A percentile compares a stretch with the other conserved stretches of the same genome.
Conservation (phyloP, 345 rosid species). For the Aethionema arabicum region DNA sequence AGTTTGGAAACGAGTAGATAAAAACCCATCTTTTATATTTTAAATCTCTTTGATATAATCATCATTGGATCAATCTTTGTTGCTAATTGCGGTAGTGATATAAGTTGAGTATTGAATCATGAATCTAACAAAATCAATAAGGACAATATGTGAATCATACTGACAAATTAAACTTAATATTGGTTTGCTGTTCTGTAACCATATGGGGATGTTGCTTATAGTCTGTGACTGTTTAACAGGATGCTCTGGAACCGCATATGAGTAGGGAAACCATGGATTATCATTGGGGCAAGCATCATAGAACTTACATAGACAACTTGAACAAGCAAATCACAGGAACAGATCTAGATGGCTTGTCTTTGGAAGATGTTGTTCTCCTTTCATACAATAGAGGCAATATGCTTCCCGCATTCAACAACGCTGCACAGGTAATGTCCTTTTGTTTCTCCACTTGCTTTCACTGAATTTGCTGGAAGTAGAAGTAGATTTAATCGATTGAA, state of each 20-base stretch:
- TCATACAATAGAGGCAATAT: slow-evolving; percentile 72
- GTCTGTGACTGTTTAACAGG: slow-evolving; percentile 34
- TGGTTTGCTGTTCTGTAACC: background rate
- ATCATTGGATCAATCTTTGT: background rate
- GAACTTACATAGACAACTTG: slow-evolving; percentile 76
- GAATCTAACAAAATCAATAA: background rate
- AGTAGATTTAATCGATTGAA: background rate
- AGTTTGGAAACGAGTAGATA: background rate
- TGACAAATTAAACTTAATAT: background rate
- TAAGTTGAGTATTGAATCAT: background rate
- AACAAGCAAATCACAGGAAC: slow-evolving; percentile 80
- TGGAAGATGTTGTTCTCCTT: slow-evolving; percentile 57
- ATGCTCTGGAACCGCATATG: slow-evolving; percentile 90
- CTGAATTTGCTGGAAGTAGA: background rate
- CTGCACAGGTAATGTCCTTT: slow-evolving; percentile 69
- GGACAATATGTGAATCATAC: background rate
- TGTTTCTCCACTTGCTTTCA: background rate
- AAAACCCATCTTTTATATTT: background rate
- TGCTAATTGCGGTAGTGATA: background rate
- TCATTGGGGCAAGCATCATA: slow-evolving; percentile 98
- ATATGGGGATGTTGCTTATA: slow-evolving; percentile 17
- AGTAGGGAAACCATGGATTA: slow-evolving; percentile 69
- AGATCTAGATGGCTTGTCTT: slow-evolving; percentile 56
- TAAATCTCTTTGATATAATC: background rate
- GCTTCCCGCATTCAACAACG: slow-evolving; percentile 88